Evolutionary conservation across 495 filamentous ascomycete species (phyloP), one percentile per base, ranked within the genome.

Genomic region (Aspergillus sclerotiicarbonarius): DNA sequence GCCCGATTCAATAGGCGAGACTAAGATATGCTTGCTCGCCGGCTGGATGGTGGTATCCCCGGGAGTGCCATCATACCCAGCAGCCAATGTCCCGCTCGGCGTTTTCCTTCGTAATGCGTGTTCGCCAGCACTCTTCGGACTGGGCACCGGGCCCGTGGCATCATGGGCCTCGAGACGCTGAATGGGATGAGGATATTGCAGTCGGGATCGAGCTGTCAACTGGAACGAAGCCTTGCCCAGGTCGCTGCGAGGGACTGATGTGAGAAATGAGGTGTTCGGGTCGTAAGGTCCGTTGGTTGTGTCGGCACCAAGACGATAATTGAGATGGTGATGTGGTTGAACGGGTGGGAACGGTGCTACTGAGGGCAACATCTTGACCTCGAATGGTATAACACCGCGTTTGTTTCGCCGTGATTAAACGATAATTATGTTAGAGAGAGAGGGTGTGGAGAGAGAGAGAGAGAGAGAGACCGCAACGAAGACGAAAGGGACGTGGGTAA

Each of bases 91-190:
- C 20, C 94, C 94, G 63, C 87, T 95, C 9, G 94, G 94, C 8
- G 94, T 98, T 68, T 98, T 98, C 48, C 94, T 84, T 59, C 94
- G 82, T 41, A 98, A 78, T 53, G 91, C 87, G 72, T 98, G 86
- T 72, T 97, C 92, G 6, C 66, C 71, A 12, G 67, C 41, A 31
- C 62, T 63, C 35, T 70, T 72, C 8, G 62, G 20, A 15, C 54
- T 64, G 15, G 68, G 62, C 50, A 52, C 60, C 8, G 67, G 61
- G 6, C 61, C 61, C 1, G 64, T 56, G 29, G 57, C 54, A 58
- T 74, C 69, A 53, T 60, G 70, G 37, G 57, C 10, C 35, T 72
- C 66, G 51, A 71, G 61, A 21, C 75, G 75, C 57, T 79, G 75
- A 12, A 79, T 61, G 9, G 76, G 76, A 47, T 79, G 76, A 5